Evolutionary conservation across 768 basidiomycete genomes (phyloP).

Genomic region (Boletus vermiculosoides): DNA sequence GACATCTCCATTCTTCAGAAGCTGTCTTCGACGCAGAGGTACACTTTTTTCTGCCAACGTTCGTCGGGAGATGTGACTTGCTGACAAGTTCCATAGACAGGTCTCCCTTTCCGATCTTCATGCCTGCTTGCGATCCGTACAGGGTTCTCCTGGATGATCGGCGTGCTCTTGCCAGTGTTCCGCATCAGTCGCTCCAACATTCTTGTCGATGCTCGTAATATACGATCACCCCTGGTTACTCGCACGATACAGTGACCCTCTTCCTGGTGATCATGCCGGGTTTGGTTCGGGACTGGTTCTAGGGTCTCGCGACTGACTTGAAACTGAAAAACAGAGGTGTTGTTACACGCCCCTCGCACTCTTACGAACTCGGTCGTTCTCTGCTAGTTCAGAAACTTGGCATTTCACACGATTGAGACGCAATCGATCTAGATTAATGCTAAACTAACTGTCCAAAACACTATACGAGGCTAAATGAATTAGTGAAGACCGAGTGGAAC

Average conservation of each 20-base stretch:
- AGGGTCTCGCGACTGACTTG: not conserved
- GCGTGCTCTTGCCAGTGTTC: not conserved
- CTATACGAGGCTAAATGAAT: slow-evolving; percentile 14
- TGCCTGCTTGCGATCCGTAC: not conserved
- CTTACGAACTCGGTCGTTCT: not conserved
- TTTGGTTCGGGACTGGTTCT: not conserved
- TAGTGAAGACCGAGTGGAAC: slow-evolving; percentile 5
- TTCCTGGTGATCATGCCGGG: not conserved
- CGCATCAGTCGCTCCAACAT: not conserved
- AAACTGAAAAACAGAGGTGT: not conserved
- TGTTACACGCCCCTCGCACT: not conserved
- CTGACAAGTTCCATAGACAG: too few species aligned
- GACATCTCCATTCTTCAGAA: not conserved
- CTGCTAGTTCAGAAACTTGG: not conserved
- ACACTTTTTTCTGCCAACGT: not conserved
- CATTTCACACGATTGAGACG: not conserved
- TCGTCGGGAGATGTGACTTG: not conserved
- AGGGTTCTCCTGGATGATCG: not conserved
- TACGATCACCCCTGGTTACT: not conserved
- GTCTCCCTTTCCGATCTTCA: not conserved
- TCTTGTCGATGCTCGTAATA: not conserved
- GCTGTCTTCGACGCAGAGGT: not conserved
- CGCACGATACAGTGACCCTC: not conserved
- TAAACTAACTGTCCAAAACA: slow-evolving; percentile 7
- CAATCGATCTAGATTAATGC: slow-evolving; percentile 11